These are phyloP conservation scores for Cyclocybe cylindracea DNA, from an alignment of 768 basidiomycete genomes.

Conservation along the genomic window DNA sequence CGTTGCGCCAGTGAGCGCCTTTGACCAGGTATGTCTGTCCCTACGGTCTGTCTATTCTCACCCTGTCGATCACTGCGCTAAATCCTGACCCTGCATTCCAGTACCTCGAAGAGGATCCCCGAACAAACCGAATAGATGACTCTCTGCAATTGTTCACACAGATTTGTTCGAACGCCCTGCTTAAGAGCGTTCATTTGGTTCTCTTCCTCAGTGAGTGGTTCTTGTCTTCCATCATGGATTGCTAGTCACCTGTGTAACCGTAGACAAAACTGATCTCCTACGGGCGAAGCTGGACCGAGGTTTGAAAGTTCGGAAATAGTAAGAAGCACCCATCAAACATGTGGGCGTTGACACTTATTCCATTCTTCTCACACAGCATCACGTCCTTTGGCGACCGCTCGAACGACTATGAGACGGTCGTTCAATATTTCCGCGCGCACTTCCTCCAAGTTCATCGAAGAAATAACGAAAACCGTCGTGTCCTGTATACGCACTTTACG, in stretches of 20 bases:
- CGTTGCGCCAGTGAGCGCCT: conserved; percentile 77
- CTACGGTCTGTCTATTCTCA: not conserved
- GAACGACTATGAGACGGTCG: conserved; percentile 82
- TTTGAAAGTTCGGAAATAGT: conserved; percentile 80
- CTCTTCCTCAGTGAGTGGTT: conserved; percentile 55
- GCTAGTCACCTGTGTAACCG: conserved; percentile 11
- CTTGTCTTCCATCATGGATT: not conserved
- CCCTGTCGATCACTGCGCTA: not conserved
- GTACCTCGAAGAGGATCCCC: conserved; percentile 87
- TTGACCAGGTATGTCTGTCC: conserved; percentile 58
- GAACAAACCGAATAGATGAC: conserved; percentile 85
- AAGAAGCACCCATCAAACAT: conserved; percentile 22
- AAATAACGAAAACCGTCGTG: conserved; percentile 78
- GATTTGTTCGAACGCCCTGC: conserved; percentile 78
- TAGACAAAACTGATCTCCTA: conserved; percentile 81
- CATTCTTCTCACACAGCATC: conserved; percentile 47
- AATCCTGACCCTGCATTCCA: conserved; percentile 26
- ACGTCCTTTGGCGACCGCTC: conserved; percentile 78
- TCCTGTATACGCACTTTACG: conserved; percentile 82
- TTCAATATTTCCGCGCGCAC: conserved; percentile 86
- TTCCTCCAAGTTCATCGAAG: conserved; percentile 81
- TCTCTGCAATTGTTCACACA: conserved; percentile 87
- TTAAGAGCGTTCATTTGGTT: conserved; percentile 68
- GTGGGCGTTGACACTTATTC: conserved; percentile 5
- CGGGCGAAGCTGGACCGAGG: conserved; percentile 71